Conservation (phyloP, 371 early-diverging fungal species). For the Thermomucor indicae-seudaticae region DNA sequence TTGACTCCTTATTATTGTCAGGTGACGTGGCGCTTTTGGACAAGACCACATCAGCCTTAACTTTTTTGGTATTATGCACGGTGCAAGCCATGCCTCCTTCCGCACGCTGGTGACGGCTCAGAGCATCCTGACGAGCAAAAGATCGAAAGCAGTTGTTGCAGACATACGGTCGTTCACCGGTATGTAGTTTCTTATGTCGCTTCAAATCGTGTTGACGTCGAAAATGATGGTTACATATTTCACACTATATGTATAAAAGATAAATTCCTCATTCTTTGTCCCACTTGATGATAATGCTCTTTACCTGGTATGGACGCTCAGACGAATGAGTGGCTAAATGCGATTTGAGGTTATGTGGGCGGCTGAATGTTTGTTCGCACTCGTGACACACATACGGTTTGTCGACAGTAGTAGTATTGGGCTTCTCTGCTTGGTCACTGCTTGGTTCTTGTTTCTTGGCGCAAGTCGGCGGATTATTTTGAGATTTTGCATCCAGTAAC, state of each 20-base stretch:
- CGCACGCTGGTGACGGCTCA: conserved; percentile 67
- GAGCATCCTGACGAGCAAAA: conserved; percentile 66
- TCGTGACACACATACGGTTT: conserved; percentile 30
- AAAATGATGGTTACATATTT: conserved; percentile 38
- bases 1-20: conserved; percentile 1
- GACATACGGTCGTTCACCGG: conserved; percentile 57
- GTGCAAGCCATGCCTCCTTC: conserved; percentile 57
- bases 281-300: conserved; percentile 3
- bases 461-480: background rate
- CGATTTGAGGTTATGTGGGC: conserved; percentile 47
- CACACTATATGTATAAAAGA: conserved; percentile 23
- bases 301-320: conserved; percentile 42
- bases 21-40: conserved; percentile 5
- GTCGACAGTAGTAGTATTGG: too few relatives aligned
- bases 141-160: conserved; percentile 54
- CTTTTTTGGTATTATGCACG: conserved; percentile 2
- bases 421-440: too few relatives aligned
- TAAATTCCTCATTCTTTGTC: background rate
- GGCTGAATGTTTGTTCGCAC: conserved; percentile 38
- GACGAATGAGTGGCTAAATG: conserved; percentile 44
- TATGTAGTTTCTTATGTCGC: conserved; percentile 59
- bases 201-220: conserved; percentile 62
- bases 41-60: conserved; percentile 1
- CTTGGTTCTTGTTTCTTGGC: background rate
- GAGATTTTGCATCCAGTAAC: too few relatives aligned